phyloP scores from a whole-genome alignment of 495 filamentous ascomycete genomes.

The Tricharina praecox region DNA sequence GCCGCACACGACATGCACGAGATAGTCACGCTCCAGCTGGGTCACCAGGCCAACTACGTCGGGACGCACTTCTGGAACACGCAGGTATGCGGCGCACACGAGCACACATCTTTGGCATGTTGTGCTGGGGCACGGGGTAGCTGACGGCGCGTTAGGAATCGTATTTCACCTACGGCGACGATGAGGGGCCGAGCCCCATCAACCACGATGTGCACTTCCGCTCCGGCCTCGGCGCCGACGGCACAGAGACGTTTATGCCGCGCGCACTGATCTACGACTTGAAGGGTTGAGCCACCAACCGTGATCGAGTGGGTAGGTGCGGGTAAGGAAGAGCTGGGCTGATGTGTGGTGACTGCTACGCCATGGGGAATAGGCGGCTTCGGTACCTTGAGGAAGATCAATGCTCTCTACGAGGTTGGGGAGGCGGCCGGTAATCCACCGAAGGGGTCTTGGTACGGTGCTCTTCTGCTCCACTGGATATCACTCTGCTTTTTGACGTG shows the following conservation, averaged over 20 bases:
- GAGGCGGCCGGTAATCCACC: slow-evolving; percentile 30
- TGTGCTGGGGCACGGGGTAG: too few relatives aligned
- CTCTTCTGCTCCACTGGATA: slow-evolving; percentile 42
- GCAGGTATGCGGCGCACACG: slow-evolving; percentile 39
- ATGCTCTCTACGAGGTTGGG: slow-evolving; percentile 66
- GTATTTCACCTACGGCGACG: slow-evolving; percentile 77
- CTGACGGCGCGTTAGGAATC: slow-evolving; percentile 47
- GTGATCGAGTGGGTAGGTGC: too few relatives aligned
- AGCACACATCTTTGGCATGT: too few relatives aligned
- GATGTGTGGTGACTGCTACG: background rate
- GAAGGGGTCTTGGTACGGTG: slow-evolving; percentile 19
- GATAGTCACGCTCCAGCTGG: slow-evolving; percentile 84
- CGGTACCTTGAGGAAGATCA: slow-evolving; percentile 69
- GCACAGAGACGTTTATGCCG: slow-evolving; percentile 79
- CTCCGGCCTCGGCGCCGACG: slow-evolving; percentile 65
- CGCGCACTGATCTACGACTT: slow-evolving; percentile 87
- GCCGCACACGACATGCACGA: too few relatives aligned
- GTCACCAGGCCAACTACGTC: slow-evolving; percentile 80
- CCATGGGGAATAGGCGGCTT: slow-evolving; percentile 39
- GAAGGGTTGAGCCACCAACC: slow-evolving; percentile 38
- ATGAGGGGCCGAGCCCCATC: slow-evolving; percentile 48
- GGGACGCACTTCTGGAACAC: slow-evolving; percentile 99
- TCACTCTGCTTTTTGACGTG: slow-evolving; percentile 15
- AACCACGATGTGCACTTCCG: slow-evolving; percentile 90
- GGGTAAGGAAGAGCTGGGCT: background rate